Base-by-base conservation (phyloP, 2,329 filamentous ascomycete species). In the Rutstroemia sp. region DNA sequence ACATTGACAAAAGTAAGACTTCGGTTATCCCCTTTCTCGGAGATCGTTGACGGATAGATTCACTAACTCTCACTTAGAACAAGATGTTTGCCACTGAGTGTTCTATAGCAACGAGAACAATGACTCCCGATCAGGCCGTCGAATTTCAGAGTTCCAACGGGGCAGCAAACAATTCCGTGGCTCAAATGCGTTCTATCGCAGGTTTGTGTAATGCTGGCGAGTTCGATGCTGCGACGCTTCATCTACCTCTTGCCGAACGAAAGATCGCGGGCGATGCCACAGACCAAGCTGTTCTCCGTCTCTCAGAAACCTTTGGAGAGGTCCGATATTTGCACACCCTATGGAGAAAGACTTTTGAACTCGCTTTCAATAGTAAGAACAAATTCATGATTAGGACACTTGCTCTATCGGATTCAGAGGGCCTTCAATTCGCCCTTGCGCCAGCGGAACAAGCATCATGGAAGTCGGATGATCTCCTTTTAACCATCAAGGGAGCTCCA, bases 311-410 rank as follows among this genome's bases (percentile, higher is more conserved):
- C 2, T 74, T 90, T 38, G 79, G 79, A 0, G 73, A 80, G 0
- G 80, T 88, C 0, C 70, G 75, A 1, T 77, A 84, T 45, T 72
- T 87, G 3, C 78, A 83, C 7, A 73, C 75, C 8, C 75, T 77
- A 59, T 89, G 85, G 84, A 78, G 78, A 49, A 83, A 79, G 53
- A 77, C 79, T 4, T 89, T 82, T 63, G 81, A 86, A 52, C 74
- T 88, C 34, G 80, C 84, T 0, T 91, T 91, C 70, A 90, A 89
- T 73, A 88, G 85, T 72, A 88, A 88, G 74, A 90, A 90, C 72
- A 91, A 91, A 71, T 90, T 83, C 68, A 90, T 89, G 81, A 79
- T 90, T 51, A 78, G 81, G 21, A 61, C 62, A 84, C 80, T 62
- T 76, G 80, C 27, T 74, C 86, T 49, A 83, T 78, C 4, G 67